Evolutionary conservation across 169 alveolate genomes (phyloP), one percentile per base, ranked within the genome.

Genomic region (Plasmodium malariae): DNA sequence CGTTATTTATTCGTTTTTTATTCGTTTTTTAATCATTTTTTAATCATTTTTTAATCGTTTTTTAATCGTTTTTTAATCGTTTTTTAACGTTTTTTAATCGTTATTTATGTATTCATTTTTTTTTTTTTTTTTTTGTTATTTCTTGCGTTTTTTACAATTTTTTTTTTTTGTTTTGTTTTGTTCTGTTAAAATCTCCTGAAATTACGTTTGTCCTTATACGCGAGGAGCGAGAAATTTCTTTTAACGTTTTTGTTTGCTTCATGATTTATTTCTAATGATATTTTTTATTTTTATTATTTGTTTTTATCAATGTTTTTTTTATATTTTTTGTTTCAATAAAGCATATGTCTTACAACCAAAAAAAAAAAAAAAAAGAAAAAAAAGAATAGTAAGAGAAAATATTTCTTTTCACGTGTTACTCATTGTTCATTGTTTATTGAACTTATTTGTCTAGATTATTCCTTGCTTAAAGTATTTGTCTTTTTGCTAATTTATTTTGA

Each of bases 261-360:
- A 19, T 5, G 19, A 40, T 69, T 69, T 69, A 40, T 69, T 45
- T 69, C 65, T 69, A 69, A 21, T 32, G 7, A 40, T 26, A 48
- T 28, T 34, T 73, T 73, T 73, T 40, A 14, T 32, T 49, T 71
- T 71, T n/a, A n/a, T n/a, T n/a, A n/a, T n/a, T n/a, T n/a, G n/a
- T n/a, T 48, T 14, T 14, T 14, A 0, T 48, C n/a, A 48, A 48
- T 14, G 19, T 21, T 14, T 55, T 55, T 55, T 55, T 55, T 55
- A n/a, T 55, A 11, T 55, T 21, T 60, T 28, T 60, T 60, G 71
- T 60, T 60, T 60, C 48, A 60, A 4, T 24, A 30, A 24, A 60
- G 40, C 12, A 55, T 21, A 3, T 55, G 36, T 28, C 21, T 60
- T 60, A 60, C 21, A 2, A 21, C 45, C 9, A 28, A 60, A 59